Base-by-base conservation (phyloP, 331 rosid species). In the Quercus tomentella region DNA sequence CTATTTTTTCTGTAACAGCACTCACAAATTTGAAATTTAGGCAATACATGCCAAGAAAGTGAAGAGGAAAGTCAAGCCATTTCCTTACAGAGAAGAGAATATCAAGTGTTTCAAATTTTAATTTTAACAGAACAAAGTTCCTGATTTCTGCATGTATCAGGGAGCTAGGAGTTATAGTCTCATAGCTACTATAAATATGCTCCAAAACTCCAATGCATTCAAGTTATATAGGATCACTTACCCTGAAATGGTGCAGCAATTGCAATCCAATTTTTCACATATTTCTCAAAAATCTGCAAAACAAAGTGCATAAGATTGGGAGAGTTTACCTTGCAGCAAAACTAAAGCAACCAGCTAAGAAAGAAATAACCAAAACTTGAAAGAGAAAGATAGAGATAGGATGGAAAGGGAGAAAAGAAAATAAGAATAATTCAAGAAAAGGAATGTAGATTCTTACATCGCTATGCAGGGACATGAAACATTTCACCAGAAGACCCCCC, bases 401-500 rank as follows among this genome's bases (percentile, higher is more conserved):
- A 66, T 65, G 22, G 41, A 52, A 68, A 71, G 16, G 56, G 18
- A 63, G 23, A 70, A 74, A 77, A 58, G 56, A 76, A 78, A 72
- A 74, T 56, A n/a, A 85, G 70, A 78, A 63, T 14, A n/a, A 80
- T 12, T 66, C 56, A n/a, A 72, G 61, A 80, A 83, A 51, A 56
- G 20, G 43, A 68, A 45, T 37, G 22, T 55, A 23, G 76, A 82
- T 57, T 56, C 52, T 75, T 95, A 95, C 99, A 79, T 93, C 87
- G 82, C 87, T 83, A 41, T 82, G 96, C 87, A 95, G 86, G 89
- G 73, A 9, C 99, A 93, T 91, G 87, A 95, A 95, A 86, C 98
- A 93, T 87, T 95, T 95, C 88, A 95, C 98, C 77, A 95, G 84
- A 78, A 95, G 92, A 41, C 99, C 99, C 3, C 98, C 99, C 99